Conservation (phyloP, 768 basidiomycete genomes). For the Xerocomellus chrysenteron region DNA sequence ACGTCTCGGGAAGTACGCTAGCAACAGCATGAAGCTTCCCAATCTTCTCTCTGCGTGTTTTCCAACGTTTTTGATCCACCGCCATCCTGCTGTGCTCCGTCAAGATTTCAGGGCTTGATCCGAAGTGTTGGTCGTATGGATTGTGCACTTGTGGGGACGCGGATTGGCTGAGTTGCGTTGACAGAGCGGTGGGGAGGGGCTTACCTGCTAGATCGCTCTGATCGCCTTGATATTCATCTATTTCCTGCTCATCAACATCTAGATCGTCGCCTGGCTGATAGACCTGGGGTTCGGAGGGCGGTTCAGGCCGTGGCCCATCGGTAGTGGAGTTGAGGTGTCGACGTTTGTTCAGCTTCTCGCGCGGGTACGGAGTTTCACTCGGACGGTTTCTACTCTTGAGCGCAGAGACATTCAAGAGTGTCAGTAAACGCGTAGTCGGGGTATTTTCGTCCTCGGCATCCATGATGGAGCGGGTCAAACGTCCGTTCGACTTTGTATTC, state of each 20-base stretch:
- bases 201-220: slow-evolving; percentile 27
- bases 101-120: slow-evolving; percentile 51
- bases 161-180: background rate
- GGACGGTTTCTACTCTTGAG: slow-evolving; percentile 66
- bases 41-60: slow-evolving; percentile 41
- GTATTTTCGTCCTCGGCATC: slow-evolving; percentile 40
- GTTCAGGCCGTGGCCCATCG: slow-evolving; percentile 16
- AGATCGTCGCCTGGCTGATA: slow-evolving; percentile 20
- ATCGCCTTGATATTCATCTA: slow-evolving; percentile 29
- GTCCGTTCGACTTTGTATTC: background rate
- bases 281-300: slow-evolving; percentile 1
- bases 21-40: slow-evolving; percentile 57
- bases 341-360: slow-evolving; percentile 70
- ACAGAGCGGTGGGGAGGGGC: background rate
- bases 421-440: slow-evolving; percentile 77
- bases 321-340: slow-evolving; percentile 40
- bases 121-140: slow-evolving; percentile 76
- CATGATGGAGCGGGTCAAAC: slow-evolving; percentile 11
- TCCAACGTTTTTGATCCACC: slow-evolving; percentile 62
- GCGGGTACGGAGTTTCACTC: slow-evolving; percentile 37
- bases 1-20: slow-evolving; percentile 43
- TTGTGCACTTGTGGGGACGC: slow-evolving; percentile 29
- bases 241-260: slow-evolving; percentile 29
- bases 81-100: slow-evolving; percentile 48
- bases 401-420: slow-evolving; percentile 87